A percentile compares a stretch with the other conserved stretches of the same genome.
Conservation (phyloP, 257 asterid species). For the Ajuga chamaepitys region DNA sequence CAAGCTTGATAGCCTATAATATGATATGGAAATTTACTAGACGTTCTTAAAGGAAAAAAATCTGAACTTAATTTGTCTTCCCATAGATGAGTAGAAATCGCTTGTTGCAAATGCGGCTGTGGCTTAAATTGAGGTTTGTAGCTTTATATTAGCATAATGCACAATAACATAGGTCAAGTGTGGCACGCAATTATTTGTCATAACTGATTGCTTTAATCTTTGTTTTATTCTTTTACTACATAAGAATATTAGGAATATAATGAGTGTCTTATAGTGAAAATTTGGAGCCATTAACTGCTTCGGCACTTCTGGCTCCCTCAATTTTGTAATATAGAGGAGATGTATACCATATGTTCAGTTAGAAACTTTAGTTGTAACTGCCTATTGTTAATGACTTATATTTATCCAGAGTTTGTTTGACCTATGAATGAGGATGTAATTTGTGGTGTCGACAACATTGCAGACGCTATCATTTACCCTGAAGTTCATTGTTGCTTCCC, state of each 20-base stretch:
- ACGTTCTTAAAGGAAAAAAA: background rate
- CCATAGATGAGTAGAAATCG: background rate
- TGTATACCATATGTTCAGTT: background rate
- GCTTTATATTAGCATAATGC: background rate
- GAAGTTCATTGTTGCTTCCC: background rate
- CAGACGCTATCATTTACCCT: too few relatives aligned
- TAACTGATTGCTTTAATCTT: background rate
- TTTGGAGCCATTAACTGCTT: background rate
- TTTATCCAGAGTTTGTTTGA: background rate
- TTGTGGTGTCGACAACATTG: too few relatives aligned
- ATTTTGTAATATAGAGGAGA: background rate
- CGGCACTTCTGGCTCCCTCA: background rate
- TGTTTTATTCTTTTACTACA: background rate
- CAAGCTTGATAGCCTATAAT: background rate
- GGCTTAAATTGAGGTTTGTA: background rate
- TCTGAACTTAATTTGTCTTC: background rate
- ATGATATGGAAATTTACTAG: background rate
- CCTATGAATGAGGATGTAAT: background rate
- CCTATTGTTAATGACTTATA: background rate
- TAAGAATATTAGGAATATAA: background rate
- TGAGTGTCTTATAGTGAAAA: background rate
- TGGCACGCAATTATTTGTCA: background rate
- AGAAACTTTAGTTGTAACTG: background rate
- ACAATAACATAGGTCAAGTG: background rate
- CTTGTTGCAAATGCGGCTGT: background rate